phyloP scores from a whole-genome alignment of 2,329 filamentous ascomycete species.

The Venturia asperata region DNA sequence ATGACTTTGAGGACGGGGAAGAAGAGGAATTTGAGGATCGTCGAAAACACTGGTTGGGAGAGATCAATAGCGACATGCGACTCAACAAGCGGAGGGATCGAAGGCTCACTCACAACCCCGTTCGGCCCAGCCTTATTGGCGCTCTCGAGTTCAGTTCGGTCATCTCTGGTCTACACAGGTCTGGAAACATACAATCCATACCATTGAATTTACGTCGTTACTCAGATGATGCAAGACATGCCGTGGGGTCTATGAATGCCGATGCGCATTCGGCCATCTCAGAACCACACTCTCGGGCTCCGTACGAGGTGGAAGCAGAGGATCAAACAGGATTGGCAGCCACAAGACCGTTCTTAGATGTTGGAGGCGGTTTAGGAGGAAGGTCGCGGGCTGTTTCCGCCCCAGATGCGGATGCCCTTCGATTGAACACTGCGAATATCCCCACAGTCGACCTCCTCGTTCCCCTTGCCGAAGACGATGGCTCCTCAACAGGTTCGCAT shows the following conservation, averaged over 20 bases:
- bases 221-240: constrained; percentile 53
- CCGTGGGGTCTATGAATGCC: not conserved
- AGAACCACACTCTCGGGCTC: constrained; percentile 36
- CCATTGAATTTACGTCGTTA: constrained; percentile 63
- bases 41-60: constrained; percentile 59
- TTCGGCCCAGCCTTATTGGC: constrained; percentile 86
- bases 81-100: constrained; percentile 63
- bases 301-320: constrained; percentile 13
- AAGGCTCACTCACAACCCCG: constrained; percentile 70
- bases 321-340: not conserved
- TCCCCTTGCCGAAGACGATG: constrained; percentile 29
- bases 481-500: not conserved
- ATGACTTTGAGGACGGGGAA: constrained; percentile 47
- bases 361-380: constrained; percentile 26
- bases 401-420: constrained; percentile 47
- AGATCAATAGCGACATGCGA: constrained; percentile 90
- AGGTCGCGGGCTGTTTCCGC: constrained; percentile 51
- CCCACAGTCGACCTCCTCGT: constrained; percentile 33
- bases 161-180: constrained; percentile 75
- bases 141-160: constrained; percentile 90
- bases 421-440: constrained; percentile 29
- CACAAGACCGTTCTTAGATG: constrained; percentile 23
- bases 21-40: constrained; percentile 58
- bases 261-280: constrained; percentile 43
- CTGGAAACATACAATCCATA: constrained; percentile 65